A percentile compares a stretch with the other conserved stretches of the same genome.
Evolutionary conservation across 2,329 filamentous ascomycete genomes (phyloP).

Genomic region (Fusarium poae): DNA sequence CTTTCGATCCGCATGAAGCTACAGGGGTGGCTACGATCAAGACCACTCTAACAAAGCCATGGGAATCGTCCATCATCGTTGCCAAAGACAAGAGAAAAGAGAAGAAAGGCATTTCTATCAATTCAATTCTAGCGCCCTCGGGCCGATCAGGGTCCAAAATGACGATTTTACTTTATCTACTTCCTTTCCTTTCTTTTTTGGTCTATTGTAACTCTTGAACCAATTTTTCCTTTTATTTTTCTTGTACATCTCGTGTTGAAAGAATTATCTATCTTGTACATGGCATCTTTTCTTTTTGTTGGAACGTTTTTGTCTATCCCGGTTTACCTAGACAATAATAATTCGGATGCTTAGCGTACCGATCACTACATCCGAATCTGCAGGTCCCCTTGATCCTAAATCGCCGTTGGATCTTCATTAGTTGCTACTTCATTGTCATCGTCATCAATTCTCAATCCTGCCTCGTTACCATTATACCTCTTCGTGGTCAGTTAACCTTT

Average conservation of each 20-base stretch:
- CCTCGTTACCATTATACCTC: constrained; percentile 7
- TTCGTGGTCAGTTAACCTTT: constrained; percentile 4
- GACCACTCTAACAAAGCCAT: constrained; percentile 36
- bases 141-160: constrained; percentile 5
- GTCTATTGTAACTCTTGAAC: neutral
- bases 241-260: neutral
- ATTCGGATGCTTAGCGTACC: constrained; percentile 21
- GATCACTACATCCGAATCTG: constrained; percentile 21
- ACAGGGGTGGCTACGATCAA: constrained; percentile 41
- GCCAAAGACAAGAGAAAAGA: constrained; percentile 7
- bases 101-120: constrained; percentile 4
- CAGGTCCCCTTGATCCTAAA: constrained; percentile 26
- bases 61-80: constrained; percentile 41
- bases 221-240: neutral
- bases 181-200: neutral
- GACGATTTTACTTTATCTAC: neutral
- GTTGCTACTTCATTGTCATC: constrained; percentile 23
- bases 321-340: constrained; percentile 16
- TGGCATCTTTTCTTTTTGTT: neutral
- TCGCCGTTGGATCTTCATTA: constrained; percentile 18
- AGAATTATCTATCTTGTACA: constrained; percentile 7
- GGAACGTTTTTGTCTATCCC: neutral
- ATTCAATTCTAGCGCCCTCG: neutral
- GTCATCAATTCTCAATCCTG: constrained; percentile 6
- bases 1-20: neutral